A percentile compares a stretch with the other conserved stretches of the same genome.
Conservation (phyloP, 2,329 filamentous ascomycete species). For the Eutypa lata region DNA sequence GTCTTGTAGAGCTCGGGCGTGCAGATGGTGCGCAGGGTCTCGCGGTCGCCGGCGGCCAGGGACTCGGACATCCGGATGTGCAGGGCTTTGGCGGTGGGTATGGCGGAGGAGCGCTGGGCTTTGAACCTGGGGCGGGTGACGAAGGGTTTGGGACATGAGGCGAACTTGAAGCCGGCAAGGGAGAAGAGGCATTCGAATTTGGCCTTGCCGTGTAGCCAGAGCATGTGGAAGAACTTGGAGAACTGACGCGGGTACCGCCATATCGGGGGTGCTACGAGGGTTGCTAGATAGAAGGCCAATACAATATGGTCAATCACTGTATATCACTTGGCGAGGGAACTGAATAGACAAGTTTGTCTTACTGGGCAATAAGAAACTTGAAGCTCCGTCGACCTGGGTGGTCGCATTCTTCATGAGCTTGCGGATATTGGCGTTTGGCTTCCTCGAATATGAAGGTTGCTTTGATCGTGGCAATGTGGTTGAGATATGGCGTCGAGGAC, state of each 20-base stretch:
- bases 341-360: slow-evolving; percentile 8
- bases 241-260: slow-evolving; percentile 23
- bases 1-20: slow-evolving; percentile 46
- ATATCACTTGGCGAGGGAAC: too few relatives aligned
- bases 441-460: too few relatives aligned
- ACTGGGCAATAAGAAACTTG: slow-evolving; percentile 17
- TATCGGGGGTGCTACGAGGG: slow-evolving; percentile 26
- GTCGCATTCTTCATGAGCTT: not conserved
- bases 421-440: too few relatives aligned
- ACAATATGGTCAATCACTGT: too few relatives aligned
- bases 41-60: slow-evolving; percentile 56
- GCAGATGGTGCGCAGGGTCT: slow-evolving; percentile 51
- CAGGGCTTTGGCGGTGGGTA: slow-evolving; percentile 54
- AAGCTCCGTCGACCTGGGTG: not conserved
- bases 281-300: slow-evolving; percentile 11
- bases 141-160: slow-evolving; percentile 41
- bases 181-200: slow-evolving; percentile 32
- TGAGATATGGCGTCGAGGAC: slow-evolving; percentile 8
- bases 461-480: too few relatives aligned
- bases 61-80: slow-evolving; percentile 61
- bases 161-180: slow-evolving; percentile 37
- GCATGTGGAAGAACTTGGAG: slow-evolving; percentile 17
- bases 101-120: slow-evolving; percentile 37
- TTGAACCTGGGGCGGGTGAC: slow-evolving; percentile 42
- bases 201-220: slow-evolving; percentile 26